A percentile compares a stretch with the other conserved stretches of the same genome.
Evolutionary conservation across 2,329 filamentous ascomycete species (phyloP).

Genomic region (Pestalotiopsis sp.): DNA sequence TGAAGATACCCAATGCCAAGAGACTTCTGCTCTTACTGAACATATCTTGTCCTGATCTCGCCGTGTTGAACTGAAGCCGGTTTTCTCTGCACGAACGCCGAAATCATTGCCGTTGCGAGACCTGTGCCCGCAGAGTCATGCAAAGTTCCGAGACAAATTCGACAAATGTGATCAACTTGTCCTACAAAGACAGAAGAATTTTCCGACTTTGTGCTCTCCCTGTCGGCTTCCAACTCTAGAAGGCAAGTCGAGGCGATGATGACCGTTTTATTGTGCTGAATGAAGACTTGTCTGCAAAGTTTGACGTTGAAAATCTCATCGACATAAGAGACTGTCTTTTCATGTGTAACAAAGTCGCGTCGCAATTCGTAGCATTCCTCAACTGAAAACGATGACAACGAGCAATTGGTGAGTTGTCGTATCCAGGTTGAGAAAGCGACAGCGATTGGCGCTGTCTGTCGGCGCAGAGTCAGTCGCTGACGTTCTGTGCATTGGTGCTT

Average conservation of each 20-base stretch:
- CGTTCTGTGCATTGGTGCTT: neutral
- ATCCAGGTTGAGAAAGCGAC: too few relatives aligned
- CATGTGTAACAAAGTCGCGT: too few relatives aligned
- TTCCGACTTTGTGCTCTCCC: neutral
- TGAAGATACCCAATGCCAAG: slow-evolving; percentile 9
- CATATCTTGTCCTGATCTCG: neutral
- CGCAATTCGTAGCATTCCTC: too few relatives aligned
- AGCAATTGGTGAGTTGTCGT: too few relatives aligned
- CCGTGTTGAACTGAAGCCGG: too few relatives aligned
- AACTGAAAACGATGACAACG: too few relatives aligned
- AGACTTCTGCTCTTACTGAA: neutral
- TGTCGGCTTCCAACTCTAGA: neutral
- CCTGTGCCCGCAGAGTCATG: neutral
- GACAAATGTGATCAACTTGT: neutral
- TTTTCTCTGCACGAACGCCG: neutral
- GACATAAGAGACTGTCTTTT: too few relatives aligned
- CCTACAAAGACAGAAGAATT: neutral
- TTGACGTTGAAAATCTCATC: too few relatives aligned
- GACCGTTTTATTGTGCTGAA: too few relatives aligned
- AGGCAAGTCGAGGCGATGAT: too few relatives aligned
- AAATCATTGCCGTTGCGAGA: neutral
- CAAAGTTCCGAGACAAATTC: neutral
- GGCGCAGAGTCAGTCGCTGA: neutral
- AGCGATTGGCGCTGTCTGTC: neutral
- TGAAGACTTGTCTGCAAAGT: too few relatives aligned